Conservation (phyloP, 495 filamentous ascomycete species). For the Daldinia vernicosa region DNA sequence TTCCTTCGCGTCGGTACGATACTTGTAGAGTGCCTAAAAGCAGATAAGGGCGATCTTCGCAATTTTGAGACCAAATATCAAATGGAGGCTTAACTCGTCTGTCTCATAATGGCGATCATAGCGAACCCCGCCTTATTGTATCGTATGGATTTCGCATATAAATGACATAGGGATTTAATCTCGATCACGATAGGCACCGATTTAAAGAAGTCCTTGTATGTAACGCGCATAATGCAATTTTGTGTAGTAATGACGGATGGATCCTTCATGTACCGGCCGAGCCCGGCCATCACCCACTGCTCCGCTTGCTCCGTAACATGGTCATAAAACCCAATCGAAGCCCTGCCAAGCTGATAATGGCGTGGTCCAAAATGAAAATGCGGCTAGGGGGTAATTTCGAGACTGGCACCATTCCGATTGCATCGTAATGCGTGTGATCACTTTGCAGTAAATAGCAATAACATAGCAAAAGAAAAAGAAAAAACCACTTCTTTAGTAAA, state of each 20-base stretch:
- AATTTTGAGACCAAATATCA: background rate
- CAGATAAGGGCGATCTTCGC: background rate
- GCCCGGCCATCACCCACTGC: constrained; percentile 8
- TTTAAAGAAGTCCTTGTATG: constrained; percentile 5
- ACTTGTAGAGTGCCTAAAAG: no score
- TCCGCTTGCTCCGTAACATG: constrained; percentile 18
- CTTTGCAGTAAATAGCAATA: background rate
- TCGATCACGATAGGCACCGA: background rate
- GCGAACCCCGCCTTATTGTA: no score
- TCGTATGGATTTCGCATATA: no score
- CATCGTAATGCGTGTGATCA: constrained; percentile 18
- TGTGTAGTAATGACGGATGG: constrained; percentile 19
- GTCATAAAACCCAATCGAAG: constrained; percentile 32
- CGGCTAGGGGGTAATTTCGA: constrained; percentile 25
- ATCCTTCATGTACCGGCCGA: constrained; percentile 24
- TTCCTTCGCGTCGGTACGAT: no score
- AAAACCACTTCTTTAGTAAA: background rate
- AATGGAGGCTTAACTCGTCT: background rate
- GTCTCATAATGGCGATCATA: background rate
- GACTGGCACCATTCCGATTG: constrained; percentile 10
- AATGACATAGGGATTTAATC: background rate
- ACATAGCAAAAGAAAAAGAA: background rate
- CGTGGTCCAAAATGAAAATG: constrained; percentile 31
- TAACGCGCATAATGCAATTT: constrained; percentile 16
- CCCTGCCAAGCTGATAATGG: constrained; percentile 35